phyloP scores from a whole-genome alignment of 2,329 filamentous ascomycete genomes.

The Neofusicoccum kwambonambiense region DNA sequence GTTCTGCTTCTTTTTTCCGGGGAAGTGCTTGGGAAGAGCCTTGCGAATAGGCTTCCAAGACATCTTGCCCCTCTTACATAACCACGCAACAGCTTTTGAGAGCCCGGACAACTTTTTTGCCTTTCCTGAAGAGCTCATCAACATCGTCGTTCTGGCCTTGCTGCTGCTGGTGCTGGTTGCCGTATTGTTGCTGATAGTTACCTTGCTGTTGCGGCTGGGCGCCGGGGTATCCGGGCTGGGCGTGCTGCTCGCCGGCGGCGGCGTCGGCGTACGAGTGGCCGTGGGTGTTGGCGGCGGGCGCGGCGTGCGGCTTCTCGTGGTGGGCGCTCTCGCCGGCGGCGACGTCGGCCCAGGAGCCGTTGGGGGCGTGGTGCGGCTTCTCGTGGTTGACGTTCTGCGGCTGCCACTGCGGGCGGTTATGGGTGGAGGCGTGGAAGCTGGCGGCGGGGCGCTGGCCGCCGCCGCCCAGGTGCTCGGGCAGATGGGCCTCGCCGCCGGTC shows the following conservation, averaged over 20 bases:
- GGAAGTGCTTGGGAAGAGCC: neutral
- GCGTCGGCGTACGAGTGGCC: neutral
- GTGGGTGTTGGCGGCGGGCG: neutral
- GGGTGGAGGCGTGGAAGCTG: slow-evolving; percentile 38
- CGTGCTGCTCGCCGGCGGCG: slow-evolving; percentile 29
- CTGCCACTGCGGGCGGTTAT: slow-evolving; percentile 27
- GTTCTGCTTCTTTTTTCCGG: neutral
- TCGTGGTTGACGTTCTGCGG: neutral
- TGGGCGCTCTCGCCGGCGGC: neutral
- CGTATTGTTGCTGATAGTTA: slow-evolving; percentile 38
- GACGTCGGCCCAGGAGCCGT: neutral
- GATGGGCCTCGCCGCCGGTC: slow-evolving; percentile 64
- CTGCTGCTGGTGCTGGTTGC: slow-evolving; percentile 43
- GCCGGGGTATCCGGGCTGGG: neutral
- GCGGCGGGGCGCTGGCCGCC: slow-evolving; percentile 40
- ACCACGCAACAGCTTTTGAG: slow-evolving; percentile 70
- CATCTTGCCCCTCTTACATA: slow-evolving; percentile 54
- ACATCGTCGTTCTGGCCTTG: slow-evolving; percentile 55
- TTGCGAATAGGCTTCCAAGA: neutral
- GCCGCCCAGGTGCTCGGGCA: slow-evolving; percentile 39
- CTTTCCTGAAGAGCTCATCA: slow-evolving; percentile 60
- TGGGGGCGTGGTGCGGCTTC: neutral
- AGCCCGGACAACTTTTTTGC: slow-evolving; percentile 61
- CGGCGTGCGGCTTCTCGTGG: neutral
- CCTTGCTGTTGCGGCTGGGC: slow-evolving; percentile 46